Conservation (phyloP, 1,139 yeast species). For the Blastobotrys raffinosifermentans region DNA sequence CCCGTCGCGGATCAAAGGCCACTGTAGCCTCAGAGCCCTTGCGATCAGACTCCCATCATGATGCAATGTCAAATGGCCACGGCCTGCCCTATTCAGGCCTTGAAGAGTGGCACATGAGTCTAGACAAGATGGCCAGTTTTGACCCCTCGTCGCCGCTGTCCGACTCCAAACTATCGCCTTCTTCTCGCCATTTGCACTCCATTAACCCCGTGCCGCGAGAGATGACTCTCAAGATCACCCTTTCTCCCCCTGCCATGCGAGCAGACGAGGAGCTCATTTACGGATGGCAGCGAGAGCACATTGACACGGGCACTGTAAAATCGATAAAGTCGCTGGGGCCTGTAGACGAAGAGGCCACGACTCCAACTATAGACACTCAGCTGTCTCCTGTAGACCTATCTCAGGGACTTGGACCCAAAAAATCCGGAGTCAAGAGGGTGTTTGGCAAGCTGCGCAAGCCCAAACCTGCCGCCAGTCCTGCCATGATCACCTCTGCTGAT, state of each 20-base stretch:
- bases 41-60: neutral
- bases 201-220: constrained; percentile 20
- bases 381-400: constrained; percentile 5
- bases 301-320: constrained; percentile 17
- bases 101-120: too few species aligned
- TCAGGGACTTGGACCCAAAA: constrained; percentile 7
- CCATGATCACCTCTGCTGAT: constrained; percentile 27
- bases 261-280: constrained; percentile 28
- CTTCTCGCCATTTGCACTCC: neutral
- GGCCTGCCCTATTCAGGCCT: too few species aligned
- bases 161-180: neutral
- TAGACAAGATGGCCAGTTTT: neutral
- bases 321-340: constrained; percentile 10
- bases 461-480: constrained; percentile 17
- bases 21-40: constrained; percentile 6
- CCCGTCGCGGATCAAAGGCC: constrained; percentile 7
- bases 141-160: neutral
- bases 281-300: constrained; percentile 29
- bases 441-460: constrained; percentile 25
- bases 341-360: constrained; percentile 9
- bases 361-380: constrained; percentile 7
- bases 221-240: constrained; percentile 29
- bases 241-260: constrained; percentile 30
- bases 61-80: neutral
- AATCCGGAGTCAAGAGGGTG: constrained; percentile 21